Percentiles rank a stretch among this genome's conserved stretches.
Evolutionary conservation across 2,329 filamentous ascomycete species (phyloP).

Genomic region (Talaromyces marneffei): DNA sequence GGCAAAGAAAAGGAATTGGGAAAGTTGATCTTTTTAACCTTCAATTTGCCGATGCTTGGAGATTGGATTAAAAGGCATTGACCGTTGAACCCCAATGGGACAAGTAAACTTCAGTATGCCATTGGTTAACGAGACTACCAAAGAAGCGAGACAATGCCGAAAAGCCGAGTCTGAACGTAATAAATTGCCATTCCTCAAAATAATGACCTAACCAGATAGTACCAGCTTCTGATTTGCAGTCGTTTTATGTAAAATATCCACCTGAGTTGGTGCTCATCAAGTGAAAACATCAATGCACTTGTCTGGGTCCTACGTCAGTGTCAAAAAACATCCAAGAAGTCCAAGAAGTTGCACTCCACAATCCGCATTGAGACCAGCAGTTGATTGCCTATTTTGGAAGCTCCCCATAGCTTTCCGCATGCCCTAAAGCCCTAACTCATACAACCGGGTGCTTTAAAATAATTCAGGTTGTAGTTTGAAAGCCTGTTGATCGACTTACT

Average conservation of each 20-base stretch:
- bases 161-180: background rate
- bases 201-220: background rate
- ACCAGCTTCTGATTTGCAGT: background rate
- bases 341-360: too few species aligned
- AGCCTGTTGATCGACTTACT: too few species aligned
- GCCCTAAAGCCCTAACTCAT: background rate
- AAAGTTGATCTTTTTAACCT: background rate
- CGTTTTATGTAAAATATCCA: background rate
- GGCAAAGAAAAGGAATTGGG: conserved; percentile 32
- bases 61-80: background rate
- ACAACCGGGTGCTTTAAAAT: too few species aligned
- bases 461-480: background rate
- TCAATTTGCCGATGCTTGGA: background rate
- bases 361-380: too few species aligned
- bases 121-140: background rate
- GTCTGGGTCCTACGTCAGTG: too few species aligned
- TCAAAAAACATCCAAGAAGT: too few species aligned
- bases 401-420: background rate
- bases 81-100: background rate
- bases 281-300: too few species aligned
- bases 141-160: background rate
- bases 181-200: background rate
- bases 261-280: background rate
- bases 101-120: background rate
- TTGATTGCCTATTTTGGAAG: background rate